phyloP scores from a whole-genome alignment of 495 filamentous ascomycete genomes.

The Achaetomiella virescens region DNA sequence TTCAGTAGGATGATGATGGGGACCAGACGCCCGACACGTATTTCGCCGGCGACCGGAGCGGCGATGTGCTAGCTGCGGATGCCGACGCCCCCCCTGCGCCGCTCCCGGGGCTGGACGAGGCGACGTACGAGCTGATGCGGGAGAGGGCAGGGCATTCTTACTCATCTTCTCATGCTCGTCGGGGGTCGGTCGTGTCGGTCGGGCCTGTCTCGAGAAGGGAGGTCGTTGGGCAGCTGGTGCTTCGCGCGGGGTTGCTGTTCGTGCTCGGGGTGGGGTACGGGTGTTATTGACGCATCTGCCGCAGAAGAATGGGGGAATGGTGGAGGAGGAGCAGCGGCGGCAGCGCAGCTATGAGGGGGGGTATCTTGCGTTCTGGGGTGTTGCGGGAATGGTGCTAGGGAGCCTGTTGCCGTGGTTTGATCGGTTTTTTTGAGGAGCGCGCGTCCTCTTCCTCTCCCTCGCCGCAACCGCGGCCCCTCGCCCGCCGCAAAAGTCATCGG shows the following conservation, averaged over 20 bases:
- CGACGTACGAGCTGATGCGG: constrained; percentile 14
- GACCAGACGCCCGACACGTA: not conserved
- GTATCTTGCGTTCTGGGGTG: constrained; percentile 76
- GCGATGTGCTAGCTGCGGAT: constrained; percentile 40
- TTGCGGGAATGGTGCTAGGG: constrained; percentile 69
- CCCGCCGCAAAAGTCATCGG: not conserved
- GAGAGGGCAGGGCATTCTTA: constrained; percentile 4
- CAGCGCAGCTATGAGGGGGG: constrained; percentile 54
- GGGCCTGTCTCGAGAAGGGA: not conserved
- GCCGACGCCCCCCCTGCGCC: not conserved
- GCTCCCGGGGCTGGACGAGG: constrained; percentile 5
- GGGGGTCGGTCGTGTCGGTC: too few species aligned
- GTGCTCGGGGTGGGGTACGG: constrained; percentile 74
- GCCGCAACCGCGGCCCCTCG: too few species aligned
- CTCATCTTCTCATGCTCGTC: not conserved
- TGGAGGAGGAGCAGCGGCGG: not conserved
- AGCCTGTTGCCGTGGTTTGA: constrained; percentile 82
- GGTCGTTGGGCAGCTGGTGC: constrained; percentile 30
- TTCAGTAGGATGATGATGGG: not conserved
- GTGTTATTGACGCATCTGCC: constrained; percentile 72
- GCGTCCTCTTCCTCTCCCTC: too few species aligned
- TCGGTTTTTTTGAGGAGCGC: constrained; percentile 46
- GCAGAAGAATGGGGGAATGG: constrained; percentile 4
- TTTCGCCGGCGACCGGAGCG: constrained; percentile 28
- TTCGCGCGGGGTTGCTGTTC: constrained; percentile 65